Percentiles rank a stretch among this genome's conserved stretches.
Conservation (phyloP, 345 rosid genomes). For the Abelmoschus esculentus region DNA sequence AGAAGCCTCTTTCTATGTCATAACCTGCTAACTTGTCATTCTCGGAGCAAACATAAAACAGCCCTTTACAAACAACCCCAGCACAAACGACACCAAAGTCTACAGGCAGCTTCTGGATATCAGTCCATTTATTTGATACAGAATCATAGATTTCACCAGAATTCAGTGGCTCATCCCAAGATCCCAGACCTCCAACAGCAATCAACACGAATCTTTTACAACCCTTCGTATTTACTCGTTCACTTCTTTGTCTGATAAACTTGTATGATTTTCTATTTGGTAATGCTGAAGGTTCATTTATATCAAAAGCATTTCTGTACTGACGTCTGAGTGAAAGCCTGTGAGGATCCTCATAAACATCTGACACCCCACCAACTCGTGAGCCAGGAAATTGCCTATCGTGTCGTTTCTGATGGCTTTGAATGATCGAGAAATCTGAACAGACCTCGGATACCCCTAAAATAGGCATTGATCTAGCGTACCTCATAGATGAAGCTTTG, state of each 20-base stretch:
- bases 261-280: conserved; percentile 43
- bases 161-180: conserved; percentile 81
- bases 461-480: conserved; percentile 76
- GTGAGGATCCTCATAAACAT: conserved; percentile 96
- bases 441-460: conserved; percentile 66
- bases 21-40: conserved; percentile 84
- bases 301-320: conserved; percentile 43
- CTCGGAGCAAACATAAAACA: conserved; percentile 85
- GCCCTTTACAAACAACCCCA: conserved; percentile 71
- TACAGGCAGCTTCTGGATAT: conserved; percentile 69
- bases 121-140: conserved; percentile 69
- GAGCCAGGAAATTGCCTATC: conserved; percentile 67
- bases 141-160: conserved; percentile 96
- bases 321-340: conserved; percentile 79
- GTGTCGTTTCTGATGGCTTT: conserved; percentile 51
- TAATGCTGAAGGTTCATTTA: conserved; percentile 30
- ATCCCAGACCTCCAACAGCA: conserved; percentile 75
- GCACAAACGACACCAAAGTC: conserved; percentile 70
- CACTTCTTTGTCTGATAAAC: conserved; percentile 47
- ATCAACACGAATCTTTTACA: conserved; percentile 61
- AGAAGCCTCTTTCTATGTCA: conserved; percentile 84
- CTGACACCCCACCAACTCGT: conserved; percentile 63
- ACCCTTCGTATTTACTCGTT: conserved; percentile 32
- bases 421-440: conserved; percentile 43
- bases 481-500: conserved; percentile 71